Evolutionary conservation across 164 flowering plant genomes (phyloP), one percentile per base, ranked within the genome.

Genomic region (Malania oleifera): DNA sequence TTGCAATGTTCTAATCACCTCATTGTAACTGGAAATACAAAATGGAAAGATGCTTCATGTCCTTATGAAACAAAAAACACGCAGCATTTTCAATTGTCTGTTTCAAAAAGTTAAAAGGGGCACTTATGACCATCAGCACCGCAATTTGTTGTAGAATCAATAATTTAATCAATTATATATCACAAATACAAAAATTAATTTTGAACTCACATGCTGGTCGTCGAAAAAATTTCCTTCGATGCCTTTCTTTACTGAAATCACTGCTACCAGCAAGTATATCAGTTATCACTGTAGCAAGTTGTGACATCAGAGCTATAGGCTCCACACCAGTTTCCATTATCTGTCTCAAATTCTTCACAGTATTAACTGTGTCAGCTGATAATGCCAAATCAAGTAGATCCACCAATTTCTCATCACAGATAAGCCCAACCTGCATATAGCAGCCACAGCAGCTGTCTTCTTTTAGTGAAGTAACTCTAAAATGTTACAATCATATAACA

Each of bases 361-460:
- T 95, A 70, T 87, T 95, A 35, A 91, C 92, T 8, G 99, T 91
- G 78, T 95, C 98, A 34, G 98, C 99, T 35, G 99, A 95, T 61
- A 95, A 68, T 53, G 99, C 98, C 64, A 91, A 73, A 79, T 95
- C 99, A 75, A 95, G 98, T 39, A 95, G 83, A 75, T 91, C 93
- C 28, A 95, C 96, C 71, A 95, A 62, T 71, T 91, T 95, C 70
- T 95, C 99, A 70, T 91, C 96, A 49, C 95, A 95, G 31, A 95
- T 75, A 60, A 91, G 84, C 39, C 99, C 99, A 65, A 83, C 99
- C 99, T 91, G 83, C 27, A 71, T 31, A 7, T 9, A 26, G 17
- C 1, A 39, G 27, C 24, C 12, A 25, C 17, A 39, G 59, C 10
- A 51, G 22, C 38, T 19, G 22, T 26, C 37, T 13, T 5, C 27